phyloP scores from a whole-genome alignment of 1,284 basidiomycete genomes.

The Apiotrichum montevideense region DNA sequence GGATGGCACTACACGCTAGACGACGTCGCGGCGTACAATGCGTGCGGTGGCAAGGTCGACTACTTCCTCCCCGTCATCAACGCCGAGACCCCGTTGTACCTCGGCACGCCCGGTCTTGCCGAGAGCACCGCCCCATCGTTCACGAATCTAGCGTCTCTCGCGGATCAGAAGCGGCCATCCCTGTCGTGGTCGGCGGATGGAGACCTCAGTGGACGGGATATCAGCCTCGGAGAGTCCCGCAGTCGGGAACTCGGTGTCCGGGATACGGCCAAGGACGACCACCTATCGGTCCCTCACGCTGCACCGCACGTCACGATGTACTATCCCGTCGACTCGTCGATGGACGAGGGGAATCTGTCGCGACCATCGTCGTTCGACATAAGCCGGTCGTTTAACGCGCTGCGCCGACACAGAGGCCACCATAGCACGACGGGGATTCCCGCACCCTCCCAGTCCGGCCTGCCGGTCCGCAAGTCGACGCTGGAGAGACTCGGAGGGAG shows the following conservation, averaged over 20 bases:
- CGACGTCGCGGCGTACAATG: constrained; percentile 34
- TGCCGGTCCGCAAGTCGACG: not conserved
- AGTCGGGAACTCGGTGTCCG: no score
- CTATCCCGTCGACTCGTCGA: not conserved
- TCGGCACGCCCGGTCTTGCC: not conserved
- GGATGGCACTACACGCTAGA: constrained; percentile 35
- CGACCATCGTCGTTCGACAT: constrained; percentile 7
- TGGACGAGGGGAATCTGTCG: constrained; percentile 1
- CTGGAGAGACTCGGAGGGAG: constrained; percentile 3
- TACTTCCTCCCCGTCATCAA: constrained; percentile 31
- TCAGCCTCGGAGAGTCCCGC: no score
- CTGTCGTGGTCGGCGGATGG: no score
- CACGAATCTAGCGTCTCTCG: no score
- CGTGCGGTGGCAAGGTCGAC: constrained; percentile 30
- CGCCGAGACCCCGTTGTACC: no score
- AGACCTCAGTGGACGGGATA: no score
- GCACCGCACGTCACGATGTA: no score
- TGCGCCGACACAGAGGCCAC: constrained; percentile 1
- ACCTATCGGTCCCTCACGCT: no score
- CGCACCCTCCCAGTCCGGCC: not conserved
- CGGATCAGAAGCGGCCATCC: not conserved
- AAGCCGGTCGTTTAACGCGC: not conserved
- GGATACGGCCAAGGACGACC: no score
- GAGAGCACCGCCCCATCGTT: not conserved
- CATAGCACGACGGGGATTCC: constrained; percentile 3